Conservation (phyloP, 495 filamentous ascomycete species). For the Trichoderma erinaceum region DNA sequence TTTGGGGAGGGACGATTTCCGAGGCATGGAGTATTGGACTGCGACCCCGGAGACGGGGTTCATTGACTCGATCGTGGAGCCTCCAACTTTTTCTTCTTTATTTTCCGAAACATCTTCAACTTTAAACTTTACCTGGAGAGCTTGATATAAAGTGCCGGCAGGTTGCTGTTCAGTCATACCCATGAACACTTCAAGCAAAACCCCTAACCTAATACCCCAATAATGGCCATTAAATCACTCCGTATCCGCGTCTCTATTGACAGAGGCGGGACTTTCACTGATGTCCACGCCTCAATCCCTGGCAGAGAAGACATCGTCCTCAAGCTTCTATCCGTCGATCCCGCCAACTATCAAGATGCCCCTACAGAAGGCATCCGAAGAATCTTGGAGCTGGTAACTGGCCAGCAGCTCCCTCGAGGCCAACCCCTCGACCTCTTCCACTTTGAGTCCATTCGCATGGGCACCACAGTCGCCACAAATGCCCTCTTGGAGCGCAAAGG, state of each 20-base stretch:
- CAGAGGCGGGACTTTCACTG: constrained; percentile 61
- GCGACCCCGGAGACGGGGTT: neutral
- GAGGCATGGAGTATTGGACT: neutral
- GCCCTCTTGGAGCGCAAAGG: constrained; percentile 81
- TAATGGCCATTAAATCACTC: constrained; percentile 4
- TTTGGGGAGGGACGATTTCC: neutral
- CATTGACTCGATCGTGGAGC: neutral
- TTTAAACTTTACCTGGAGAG: neutral
- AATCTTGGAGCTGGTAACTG: constrained; percentile 23
- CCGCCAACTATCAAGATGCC: constrained; percentile 46
- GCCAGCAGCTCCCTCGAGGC: constrained; percentile 19
- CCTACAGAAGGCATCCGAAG: constrained; percentile 39
- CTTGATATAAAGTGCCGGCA: neutral
- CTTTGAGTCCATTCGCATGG: constrained; percentile 63
- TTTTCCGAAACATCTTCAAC: neutral
- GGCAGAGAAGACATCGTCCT: constrained; percentile 43
- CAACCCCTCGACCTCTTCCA: constrained; percentile 19
- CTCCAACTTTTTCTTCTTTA: neutral
- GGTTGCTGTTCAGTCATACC: neutral
- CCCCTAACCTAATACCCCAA: neutral
- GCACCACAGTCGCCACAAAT: constrained; percentile 75
- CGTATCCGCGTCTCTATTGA: constrained; percentile 25
- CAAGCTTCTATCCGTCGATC: constrained; percentile 46
- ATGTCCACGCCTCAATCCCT: constrained; percentile 50
- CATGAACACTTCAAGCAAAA: neutral